Evolutionary conservation across 495 filamentous ascomycete species (phyloP).

Genomic region (Aspergillus bertholletiae): DNA sequence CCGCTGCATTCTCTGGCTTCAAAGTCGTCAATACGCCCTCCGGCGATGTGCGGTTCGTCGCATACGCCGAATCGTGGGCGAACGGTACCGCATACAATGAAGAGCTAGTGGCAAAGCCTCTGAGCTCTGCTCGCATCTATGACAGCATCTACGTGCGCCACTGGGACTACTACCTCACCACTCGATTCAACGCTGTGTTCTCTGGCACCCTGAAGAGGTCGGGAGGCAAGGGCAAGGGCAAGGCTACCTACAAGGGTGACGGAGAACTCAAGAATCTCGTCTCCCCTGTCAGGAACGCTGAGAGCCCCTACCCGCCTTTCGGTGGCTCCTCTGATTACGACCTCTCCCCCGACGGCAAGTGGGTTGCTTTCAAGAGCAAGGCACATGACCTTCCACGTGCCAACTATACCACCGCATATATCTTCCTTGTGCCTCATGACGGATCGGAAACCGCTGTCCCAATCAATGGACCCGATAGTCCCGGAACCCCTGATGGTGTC

Average conservation of each 20-base stretch:
- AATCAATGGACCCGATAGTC: slow-evolving; percentile 33
- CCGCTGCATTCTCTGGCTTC: slow-evolving; percentile 60
- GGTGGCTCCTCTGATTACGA: slow-evolving; percentile 40
- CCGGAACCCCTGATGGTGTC: slow-evolving; percentile 23
- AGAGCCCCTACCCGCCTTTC: slow-evolving; percentile 42
- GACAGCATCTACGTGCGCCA: slow-evolving; percentile 70
- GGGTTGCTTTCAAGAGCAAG: slow-evolving; percentile 42
- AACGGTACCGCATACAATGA: slow-evolving; percentile 61
- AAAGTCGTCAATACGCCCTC: slow-evolving; percentile 55
- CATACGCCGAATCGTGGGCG: slow-evolving; percentile 56
- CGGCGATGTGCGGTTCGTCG: slow-evolving; percentile 55
- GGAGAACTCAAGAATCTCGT: slow-evolving; percentile 39
- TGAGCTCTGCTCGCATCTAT: slow-evolving; percentile 63
- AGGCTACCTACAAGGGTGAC: slow-evolving; percentile 12
- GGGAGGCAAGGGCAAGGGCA: slow-evolving; percentile 8
- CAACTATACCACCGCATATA: slow-evolving; percentile 36
- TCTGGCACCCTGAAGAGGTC: slow-evolving; percentile 33
- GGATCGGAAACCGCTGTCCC: slow-evolving; percentile 26
- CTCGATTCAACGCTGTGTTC: slow-evolving; percentile 44
- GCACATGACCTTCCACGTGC: slow-evolving; percentile 35
- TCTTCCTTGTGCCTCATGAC: slow-evolving; percentile 38
- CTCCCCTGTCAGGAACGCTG: slow-evolving; percentile 38
- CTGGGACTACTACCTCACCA: slow-evolving; percentile 68
- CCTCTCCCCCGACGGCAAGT: slow-evolving; percentile 36
- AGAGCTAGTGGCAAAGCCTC: slow-evolving; percentile 50